phyloP scores from a whole-genome alignment of 768 basidiomycete genomes.

The Leucogyrophana mollusca region DNA sequence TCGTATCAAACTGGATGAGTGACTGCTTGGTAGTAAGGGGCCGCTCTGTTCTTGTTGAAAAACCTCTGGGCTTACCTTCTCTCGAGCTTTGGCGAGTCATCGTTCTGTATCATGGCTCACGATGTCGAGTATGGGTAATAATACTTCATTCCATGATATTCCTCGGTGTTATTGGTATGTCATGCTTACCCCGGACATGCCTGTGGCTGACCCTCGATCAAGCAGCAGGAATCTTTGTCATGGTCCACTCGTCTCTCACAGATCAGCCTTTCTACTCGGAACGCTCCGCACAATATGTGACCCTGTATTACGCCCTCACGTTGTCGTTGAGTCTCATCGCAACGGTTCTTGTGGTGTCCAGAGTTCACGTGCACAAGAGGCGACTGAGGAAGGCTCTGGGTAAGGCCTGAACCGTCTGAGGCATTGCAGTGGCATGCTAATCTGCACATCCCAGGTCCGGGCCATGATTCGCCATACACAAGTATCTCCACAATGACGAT shows the following conservation, averaged over 20 bases:
- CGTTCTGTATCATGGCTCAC: background rate
- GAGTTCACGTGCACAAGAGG: background rate
- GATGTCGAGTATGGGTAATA: background rate
- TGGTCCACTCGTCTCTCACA: background rate
- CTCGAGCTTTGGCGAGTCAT: background rate
- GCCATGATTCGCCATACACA: background rate
- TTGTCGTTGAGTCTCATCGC: background rate
- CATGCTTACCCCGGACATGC: background rate
- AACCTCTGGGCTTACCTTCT: background rate
- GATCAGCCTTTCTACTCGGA: background rate
- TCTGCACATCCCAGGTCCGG: background rate
- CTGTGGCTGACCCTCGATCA: background rate
- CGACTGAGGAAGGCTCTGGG: background rate
- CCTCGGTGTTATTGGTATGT: constrained; percentile 3
- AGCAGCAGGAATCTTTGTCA: background rate
- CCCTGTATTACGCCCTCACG: background rate
- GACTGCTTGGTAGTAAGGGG: too few relatives aligned
- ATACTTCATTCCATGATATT: background rate
- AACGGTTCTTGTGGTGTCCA: background rate
- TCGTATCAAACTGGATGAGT: too few relatives aligned
- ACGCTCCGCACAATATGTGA: background rate
- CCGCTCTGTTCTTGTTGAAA: too few relatives aligned
- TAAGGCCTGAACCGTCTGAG: too few relatives aligned
- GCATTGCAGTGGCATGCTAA: too few relatives aligned
- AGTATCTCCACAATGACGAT: constrained; percentile 1